Evolutionary conservation across 768 basidiomycete genomes (phyloP).

Genomic region (Macrolepiota dolichaula): DNA sequence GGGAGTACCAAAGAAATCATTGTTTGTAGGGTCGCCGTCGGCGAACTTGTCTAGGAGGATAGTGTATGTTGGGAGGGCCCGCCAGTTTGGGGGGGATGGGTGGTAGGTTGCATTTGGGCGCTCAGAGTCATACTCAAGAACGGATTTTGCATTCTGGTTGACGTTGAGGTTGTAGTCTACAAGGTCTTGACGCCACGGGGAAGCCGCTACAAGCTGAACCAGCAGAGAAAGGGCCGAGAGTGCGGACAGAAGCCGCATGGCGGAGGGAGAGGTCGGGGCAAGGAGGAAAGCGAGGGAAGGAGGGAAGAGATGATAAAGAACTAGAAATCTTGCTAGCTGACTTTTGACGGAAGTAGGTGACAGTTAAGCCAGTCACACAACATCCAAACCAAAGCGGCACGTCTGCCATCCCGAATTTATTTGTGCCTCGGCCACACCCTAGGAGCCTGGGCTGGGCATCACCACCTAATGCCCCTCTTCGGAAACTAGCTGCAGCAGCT

Average conservation of each 20-base stretch:
- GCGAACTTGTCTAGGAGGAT: constrained; percentile 91
- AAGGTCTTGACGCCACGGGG: constrained; percentile 68
- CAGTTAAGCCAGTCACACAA: constrained; percentile 11
- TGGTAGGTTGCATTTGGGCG: constrained; percentile 68
- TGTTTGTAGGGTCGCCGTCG: constrained; percentile 89
- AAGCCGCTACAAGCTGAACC: constrained; percentile 39
- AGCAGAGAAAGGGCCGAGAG: constrained; percentile 36
- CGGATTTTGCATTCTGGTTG: constrained; percentile 66
- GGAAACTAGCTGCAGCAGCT: not conserved
- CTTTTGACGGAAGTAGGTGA: constrained; percentile 11
- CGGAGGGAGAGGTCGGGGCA: constrained; percentile 8
- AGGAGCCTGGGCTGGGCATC: not conserved
- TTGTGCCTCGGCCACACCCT: not conserved
- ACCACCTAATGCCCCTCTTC: not conserved
- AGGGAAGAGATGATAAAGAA: not conserved
- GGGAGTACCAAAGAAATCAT: constrained; percentile 80
- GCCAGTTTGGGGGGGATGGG: constrained; percentile 83
- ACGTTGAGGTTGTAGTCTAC: constrained; percentile 75
- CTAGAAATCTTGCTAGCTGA: not conserved
- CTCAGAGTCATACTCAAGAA: constrained; percentile 60
- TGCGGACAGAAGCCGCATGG: constrained; percentile 48
- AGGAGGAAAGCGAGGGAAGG: constrained; percentile 4
- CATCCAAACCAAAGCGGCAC: not conserved
- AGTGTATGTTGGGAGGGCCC: constrained; percentile 74
- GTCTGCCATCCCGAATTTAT: not conserved